phyloP scores from a whole-genome alignment of 1,139 yeast species.

The Yamadazyma membranifaciens region DNA sequence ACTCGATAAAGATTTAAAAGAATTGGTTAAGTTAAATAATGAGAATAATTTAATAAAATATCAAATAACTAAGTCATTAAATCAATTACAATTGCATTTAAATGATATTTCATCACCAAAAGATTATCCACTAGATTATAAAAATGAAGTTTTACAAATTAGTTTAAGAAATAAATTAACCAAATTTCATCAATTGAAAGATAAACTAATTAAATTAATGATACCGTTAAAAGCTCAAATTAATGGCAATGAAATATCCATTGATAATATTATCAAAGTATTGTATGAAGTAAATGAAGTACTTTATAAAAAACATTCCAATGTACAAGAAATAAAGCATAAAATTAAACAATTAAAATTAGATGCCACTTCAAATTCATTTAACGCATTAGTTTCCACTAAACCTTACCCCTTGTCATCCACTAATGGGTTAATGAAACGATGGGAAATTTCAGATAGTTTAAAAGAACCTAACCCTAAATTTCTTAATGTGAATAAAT shows the following conservation, averaged over 20 bases:
- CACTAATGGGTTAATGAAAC: slow-evolving; percentile 5
- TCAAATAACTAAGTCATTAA: slow-evolving; percentile 12
- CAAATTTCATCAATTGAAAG: slow-evolving; percentile 18
- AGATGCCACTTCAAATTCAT: neutral
- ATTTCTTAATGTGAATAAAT: neutral
- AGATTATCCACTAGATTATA: slow-evolving; percentile 24
- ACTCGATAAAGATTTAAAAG: slow-evolving; percentile 1
- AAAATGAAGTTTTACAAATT: slow-evolving; percentile 18
- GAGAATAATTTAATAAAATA: slow-evolving; percentile 7
- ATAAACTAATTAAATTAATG: slow-evolving; percentile 19
- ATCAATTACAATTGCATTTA: slow-evolving; percentile 9
- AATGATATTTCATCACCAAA: slow-evolving; percentile 2
- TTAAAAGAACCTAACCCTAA: neutral
- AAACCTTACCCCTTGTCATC: neutral
- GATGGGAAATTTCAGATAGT: slow-evolving; percentile 5
- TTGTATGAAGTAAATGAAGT: slow-evolving; percentile 23
- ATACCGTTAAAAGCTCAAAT: slow-evolving; percentile 27
- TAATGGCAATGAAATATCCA: slow-evolving; percentile 13
- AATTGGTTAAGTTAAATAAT: slow-evolving; percentile 3
- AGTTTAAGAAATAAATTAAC: slow-evolving; percentile 20
- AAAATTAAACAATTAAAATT: neutral
- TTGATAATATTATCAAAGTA: slow-evolving; percentile 22
- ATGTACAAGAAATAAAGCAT: neutral
- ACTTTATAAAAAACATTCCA: slow-evolving; percentile 7
- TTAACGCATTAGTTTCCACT: neutral